phyloP scores from a whole-genome alignment of 208 protist species.

The Trypanosomatidae sp. region DNA sequence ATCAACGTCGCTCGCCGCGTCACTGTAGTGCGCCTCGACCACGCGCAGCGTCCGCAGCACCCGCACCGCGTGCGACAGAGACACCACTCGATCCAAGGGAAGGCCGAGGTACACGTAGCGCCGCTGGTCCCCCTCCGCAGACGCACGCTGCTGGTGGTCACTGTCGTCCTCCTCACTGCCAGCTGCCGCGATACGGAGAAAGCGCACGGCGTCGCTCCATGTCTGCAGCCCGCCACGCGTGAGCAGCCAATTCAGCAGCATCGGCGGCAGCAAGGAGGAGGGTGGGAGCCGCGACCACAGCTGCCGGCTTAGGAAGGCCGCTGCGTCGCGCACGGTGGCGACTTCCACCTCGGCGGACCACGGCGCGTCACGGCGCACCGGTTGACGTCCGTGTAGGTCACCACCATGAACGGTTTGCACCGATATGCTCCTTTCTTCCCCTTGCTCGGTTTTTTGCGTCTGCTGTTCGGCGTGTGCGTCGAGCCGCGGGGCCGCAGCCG shows the following conservation, averaged over 20 bases:
- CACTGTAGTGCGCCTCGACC: constrained; percentile 19
- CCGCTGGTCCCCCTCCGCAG: neutral
- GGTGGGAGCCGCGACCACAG: constrained; percentile 15
- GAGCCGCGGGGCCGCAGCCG: too few relatives aligned
- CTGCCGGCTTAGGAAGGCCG: constrained; percentile 9
- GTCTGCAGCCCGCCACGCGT: constrained; percentile 12
- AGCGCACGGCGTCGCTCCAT: constrained; percentile 22
- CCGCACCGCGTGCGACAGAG: constrained; percentile 22
- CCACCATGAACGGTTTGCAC: too few relatives aligned
- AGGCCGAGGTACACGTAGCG: constrained; percentile 6
- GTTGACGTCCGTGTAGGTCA: too few relatives aligned
- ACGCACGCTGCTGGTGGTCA: neutral
- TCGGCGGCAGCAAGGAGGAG: constrained; percentile 18
- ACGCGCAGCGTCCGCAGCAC: constrained; percentile 21
- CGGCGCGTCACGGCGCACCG: too few relatives aligned
- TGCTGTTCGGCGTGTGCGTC: too few relatives aligned
- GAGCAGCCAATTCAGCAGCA: constrained; percentile 29
- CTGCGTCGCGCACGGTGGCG: constrained; percentile 12
- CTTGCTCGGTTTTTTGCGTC: too few relatives aligned
- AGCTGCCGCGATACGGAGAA: constrained; percentile 4
- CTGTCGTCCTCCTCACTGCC: too few relatives aligned
- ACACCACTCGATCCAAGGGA: constrained; percentile 17
- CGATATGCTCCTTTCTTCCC: too few relatives aligned
- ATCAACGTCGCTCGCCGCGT: too few relatives aligned
- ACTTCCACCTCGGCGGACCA: constrained; percentile 8